Conservation (phyloP, 2,329 filamentous ascomycete genomes). For the Xylaria sp. region DNA sequence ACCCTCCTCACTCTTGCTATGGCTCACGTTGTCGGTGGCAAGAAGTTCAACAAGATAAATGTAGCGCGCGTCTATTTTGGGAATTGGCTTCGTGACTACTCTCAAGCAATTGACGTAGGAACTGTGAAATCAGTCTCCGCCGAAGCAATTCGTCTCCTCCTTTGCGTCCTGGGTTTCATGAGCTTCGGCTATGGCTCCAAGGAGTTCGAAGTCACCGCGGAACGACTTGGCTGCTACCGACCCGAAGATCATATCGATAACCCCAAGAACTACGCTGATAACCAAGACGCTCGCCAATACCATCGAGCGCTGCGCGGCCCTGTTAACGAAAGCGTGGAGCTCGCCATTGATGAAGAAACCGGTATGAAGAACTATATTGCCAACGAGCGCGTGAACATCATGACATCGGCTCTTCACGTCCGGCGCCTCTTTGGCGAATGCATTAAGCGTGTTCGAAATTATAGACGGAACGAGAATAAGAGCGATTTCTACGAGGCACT, state of each 20-base stretch:
- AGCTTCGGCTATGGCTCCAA: slow-evolving; percentile 85
- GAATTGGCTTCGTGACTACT: slow-evolving; percentile 95
- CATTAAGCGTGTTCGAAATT: slow-evolving; percentile 83
- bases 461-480: slow-evolving; percentile 72
- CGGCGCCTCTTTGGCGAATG: slow-evolving; percentile 77
- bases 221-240: slow-evolving; percentile 82
- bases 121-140: slow-evolving; percentile 91
- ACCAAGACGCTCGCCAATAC: slow-evolving; percentile 84
- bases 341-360: slow-evolving; percentile 78
- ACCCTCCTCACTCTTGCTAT: slow-evolving; percentile 78
- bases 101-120: slow-evolving; percentile 91
- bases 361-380: slow-evolving; percentile 96
- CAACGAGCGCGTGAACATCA: slow-evolving; percentile 80
- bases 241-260: slow-evolving; percentile 87
- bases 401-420: slow-evolving; percentile 83
- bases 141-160: slow-evolving; percentile 88
- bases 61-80: slow-evolving; percentile 95
- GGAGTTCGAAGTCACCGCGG: slow-evolving; percentile 86
- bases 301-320: slow-evolving; percentile 84
- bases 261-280: slow-evolving; percentile 87
- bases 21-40: slow-evolving; percentile 65
- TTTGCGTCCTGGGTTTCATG: slow-evolving; percentile 91
- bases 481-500: slow-evolving; percentile 89
- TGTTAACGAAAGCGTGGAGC: slow-evolving; percentile 80
- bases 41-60: slow-evolving; percentile 89